A percentile compares a stretch with the other conserved stretches of the same genome.
Conservation (phyloP, 352 stramenopile genomes). For the Phytophthora sojae region DNA sequence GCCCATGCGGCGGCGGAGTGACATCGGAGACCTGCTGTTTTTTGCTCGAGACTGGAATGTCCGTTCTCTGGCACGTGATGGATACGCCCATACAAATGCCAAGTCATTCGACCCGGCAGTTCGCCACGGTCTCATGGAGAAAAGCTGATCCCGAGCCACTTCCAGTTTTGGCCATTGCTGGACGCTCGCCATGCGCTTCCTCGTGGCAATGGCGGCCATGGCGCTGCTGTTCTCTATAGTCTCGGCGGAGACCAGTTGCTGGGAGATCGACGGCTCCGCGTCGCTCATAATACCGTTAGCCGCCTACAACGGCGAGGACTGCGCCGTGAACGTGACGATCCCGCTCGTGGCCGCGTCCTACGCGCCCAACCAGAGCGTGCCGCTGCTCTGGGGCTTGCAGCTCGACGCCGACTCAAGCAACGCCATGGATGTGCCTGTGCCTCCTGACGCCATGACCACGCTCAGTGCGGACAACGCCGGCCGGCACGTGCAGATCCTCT, state of each 20-base stretch:
- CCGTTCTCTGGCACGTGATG: background rate
- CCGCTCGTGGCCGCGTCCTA: slow-evolving; percentile 45
- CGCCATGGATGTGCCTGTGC: slow-evolving; percentile 52
- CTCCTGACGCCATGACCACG: slow-evolving; percentile 40
- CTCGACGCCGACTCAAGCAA: slow-evolving; percentile 46
- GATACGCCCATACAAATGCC: slow-evolving; percentile 7
- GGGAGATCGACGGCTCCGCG: slow-evolving; percentile 42
- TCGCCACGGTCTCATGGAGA: slow-evolving; percentile 8
- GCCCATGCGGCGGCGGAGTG: background rate
- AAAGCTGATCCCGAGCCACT: slow-evolving; percentile 32
- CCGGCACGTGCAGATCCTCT: slow-evolving; percentile 51
- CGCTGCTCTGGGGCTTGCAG: slow-evolving; percentile 54
- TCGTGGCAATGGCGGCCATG: slow-evolving; percentile 9
- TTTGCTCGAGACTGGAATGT: background rate
- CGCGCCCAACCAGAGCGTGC: slow-evolving; percentile 45
- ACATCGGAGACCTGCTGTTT: background rate
- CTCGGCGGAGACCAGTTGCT: slow-evolving; percentile 38
- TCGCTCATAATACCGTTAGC: slow-evolving; percentile 27
- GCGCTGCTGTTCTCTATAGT: slow-evolving; percentile 10
- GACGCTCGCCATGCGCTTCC: slow-evolving; percentile 24
- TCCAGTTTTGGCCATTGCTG: slow-evolving; percentile 19
- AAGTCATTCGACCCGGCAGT: slow-evolving; percentile 26
- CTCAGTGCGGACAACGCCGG: slow-evolving; percentile 40
- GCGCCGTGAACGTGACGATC: slow-evolving; percentile 46
- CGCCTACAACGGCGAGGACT: slow-evolving; percentile 32